Conservation (phyloP, 2,329 filamentous ascomycete genomes). For the Sporothrix pseudoabietina region DNA sequence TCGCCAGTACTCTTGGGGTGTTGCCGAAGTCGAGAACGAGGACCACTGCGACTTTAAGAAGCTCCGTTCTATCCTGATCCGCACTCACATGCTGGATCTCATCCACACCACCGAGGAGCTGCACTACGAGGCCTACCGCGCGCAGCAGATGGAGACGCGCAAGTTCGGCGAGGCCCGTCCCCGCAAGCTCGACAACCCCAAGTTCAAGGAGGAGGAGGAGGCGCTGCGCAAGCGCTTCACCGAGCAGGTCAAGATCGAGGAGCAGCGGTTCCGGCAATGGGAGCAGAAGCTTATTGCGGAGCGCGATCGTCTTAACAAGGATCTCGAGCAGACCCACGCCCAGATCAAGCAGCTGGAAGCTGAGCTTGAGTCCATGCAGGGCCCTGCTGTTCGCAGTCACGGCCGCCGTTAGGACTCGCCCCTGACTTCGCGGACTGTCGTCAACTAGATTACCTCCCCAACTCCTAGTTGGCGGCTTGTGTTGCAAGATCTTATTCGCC, state of each 20-base stretch:
- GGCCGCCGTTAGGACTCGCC: constrained; percentile 72
- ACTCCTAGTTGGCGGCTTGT: not conserved
- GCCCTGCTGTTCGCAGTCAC: constrained; percentile 84
- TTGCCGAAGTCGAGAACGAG: constrained; percentile 99
- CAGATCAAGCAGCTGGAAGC: constrained; percentile 88
- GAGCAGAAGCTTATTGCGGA: constrained; percentile 99
- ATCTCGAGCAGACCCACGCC: constrained; percentile 95
- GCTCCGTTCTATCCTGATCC: constrained; percentile 96
- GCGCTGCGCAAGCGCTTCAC: constrained; percentile 98
- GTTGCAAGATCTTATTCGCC: too few species aligned
- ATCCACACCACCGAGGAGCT: constrained; percentile 99
- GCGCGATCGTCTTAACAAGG: constrained; percentile 99
- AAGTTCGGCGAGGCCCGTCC: constrained; percentile 98
- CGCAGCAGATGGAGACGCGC: constrained; percentile 99
- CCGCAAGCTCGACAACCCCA: constrained; percentile 98
- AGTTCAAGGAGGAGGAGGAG: constrained; percentile 99
- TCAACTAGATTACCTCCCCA: not conserved
- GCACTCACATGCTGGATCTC: constrained; percentile 98
- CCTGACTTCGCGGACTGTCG: constrained; percentile 7
- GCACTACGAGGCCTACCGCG: constrained; percentile 98
- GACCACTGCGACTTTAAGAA: constrained; percentile 99
- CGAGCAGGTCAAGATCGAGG: constrained; percentile 99
- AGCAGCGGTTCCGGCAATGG: constrained; percentile 98
- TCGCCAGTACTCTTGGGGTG: constrained; percentile 98
- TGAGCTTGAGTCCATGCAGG: constrained; percentile 93